These are phyloP conservation scores for Alternaria ventricosa DNA, from an alignment of 2,329 filamentous ascomycete genomes.

Conservation along the genomic window DNA sequence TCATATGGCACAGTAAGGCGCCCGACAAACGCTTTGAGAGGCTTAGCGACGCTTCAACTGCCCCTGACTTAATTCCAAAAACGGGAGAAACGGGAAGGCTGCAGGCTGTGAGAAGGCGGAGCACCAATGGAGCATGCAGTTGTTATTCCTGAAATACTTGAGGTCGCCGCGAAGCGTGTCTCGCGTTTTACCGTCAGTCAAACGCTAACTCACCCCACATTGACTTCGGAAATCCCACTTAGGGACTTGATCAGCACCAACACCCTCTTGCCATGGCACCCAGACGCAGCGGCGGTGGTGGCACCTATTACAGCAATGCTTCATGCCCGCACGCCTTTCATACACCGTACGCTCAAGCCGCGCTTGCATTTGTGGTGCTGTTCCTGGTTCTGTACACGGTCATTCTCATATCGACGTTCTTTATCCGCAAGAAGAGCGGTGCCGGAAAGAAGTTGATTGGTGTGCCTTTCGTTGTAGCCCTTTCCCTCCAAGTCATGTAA, in stretches of 20 bases:
- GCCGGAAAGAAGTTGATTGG: slow-evolving; percentile 31
- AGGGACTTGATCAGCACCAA: not conserved
- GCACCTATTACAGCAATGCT: not conserved
- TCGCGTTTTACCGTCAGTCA: not conserved
- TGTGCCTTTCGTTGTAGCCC: slow-evolving; percentile 16
- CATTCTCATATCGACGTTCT: slow-evolving; percentile 20
- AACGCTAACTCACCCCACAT: not conserved
- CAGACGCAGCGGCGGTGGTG: slow-evolving; percentile 19
- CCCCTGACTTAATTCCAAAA: not conserved
- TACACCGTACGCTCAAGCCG: not conserved
- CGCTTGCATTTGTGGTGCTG: slow-evolving; percentile 27
- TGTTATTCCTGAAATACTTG: not conserved
- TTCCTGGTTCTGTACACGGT: slow-evolving; percentile 25
- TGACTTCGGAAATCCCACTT: not conserved
- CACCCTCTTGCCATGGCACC: slow-evolving; percentile 29
- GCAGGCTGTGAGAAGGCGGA: not conserved
- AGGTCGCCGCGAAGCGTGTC: not conserved
- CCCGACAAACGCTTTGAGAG: not conserved
- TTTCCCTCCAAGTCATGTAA: slow-evolving; percentile 27
- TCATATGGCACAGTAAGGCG: not conserved
- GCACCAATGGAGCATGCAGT: not conserved
- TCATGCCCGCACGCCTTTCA: slow-evolving; percentile 27
- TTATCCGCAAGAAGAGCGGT: slow-evolving; percentile 25
- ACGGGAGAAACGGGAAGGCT: not conserved
- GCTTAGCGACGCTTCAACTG: not conserved